These are phyloP conservation scores for Yamadazyma endophytica DNA, from an alignment of 805 yeast genomes.

Conservation along the genomic window DNA sequence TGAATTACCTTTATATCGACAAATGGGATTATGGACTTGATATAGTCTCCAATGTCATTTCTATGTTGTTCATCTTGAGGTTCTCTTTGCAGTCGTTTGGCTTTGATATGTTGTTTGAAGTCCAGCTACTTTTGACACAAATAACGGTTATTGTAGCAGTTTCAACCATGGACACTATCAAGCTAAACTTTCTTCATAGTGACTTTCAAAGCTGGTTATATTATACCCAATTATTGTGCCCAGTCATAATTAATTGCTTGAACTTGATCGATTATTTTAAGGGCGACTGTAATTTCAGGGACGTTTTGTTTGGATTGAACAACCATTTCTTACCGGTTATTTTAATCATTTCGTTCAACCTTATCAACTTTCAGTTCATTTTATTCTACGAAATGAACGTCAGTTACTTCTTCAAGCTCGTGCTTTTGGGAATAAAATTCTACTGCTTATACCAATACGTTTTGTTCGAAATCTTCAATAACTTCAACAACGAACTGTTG, in stretches of 20 bases:
- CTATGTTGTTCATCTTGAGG: constrained; percentile 24
- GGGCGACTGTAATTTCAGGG: neutral
- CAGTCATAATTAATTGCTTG: constrained; percentile 9
- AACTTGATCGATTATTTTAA: constrained; percentile 6
- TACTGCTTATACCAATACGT: constrained; percentile 30
- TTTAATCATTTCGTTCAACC: constrained; percentile 31
- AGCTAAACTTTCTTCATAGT: neutral
- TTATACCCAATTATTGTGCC: constrained; percentile 11
- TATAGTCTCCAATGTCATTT: constrained; percentile 20
- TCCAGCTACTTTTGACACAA: constrained; percentile 17
- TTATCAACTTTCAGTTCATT: constrained; percentile 17
- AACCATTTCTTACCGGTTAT: constrained; percentile 32
- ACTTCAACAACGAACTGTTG: constrained; percentile 1
- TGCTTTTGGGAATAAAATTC: constrained; percentile 29
- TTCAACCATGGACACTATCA: no score
- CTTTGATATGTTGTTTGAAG: constrained; percentile 15
- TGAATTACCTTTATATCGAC: no score
- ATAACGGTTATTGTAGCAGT: constrained; percentile 14
- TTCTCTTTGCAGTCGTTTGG: constrained; percentile 15
- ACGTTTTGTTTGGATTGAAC: constrained; percentile 22
- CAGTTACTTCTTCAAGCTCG: no score
- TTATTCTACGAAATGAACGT: no score
- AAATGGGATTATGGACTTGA: no score
- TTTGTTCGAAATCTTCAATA: constrained; percentile 20
- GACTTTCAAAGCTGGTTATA: neutral